Conservation (phyloP, 495 filamentous ascomycete genomes). For the Pyrenula aspistea region DNA sequence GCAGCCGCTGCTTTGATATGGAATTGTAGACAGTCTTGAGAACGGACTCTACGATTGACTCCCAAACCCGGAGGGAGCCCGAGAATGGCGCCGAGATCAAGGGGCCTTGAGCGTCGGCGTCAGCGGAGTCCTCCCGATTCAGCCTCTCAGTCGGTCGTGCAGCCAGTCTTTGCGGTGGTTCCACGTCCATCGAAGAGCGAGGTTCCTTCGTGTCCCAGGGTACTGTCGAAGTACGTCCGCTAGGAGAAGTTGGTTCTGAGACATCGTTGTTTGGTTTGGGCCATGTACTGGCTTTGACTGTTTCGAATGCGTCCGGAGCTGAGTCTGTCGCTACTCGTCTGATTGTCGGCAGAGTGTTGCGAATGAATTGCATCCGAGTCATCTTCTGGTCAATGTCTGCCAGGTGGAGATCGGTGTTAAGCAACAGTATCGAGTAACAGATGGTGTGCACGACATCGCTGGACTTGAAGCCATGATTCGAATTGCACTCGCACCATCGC, state of each 20-base stretch:
- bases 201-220: slow-evolving; percentile 14
- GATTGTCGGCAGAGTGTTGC: slow-evolving; percentile 91
- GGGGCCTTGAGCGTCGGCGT: slow-evolving; percentile 28
- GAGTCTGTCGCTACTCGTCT: slow-evolving; percentile 61
- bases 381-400: slow-evolving; percentile 94
- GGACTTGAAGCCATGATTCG: slow-evolving; percentile 86
- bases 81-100: slow-evolving; percentile 70
- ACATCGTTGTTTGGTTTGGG: slow-evolving; percentile 6
- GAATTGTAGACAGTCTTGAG: slow-evolving; percentile 87
- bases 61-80: slow-evolving; percentile 72
- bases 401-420: slow-evolving; percentile 93
- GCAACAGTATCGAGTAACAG: slow-evolving; percentile 84
- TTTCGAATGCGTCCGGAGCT: slow-evolving; percentile 54
- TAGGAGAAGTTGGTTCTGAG: not conserved
- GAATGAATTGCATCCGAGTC: slow-evolving; percentile 86
- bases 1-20: slow-evolving; percentile 73
- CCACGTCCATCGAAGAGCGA: slow-evolving; percentile 9
- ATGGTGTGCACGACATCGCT: slow-evolving; percentile 95
- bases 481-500: slow-evolving; percentile 91
- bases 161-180: slow-evolving; percentile 4
- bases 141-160: slow-evolving; percentile 11
- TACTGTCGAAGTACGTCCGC: slow-evolving; percentile 8
- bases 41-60: slow-evolving; percentile 75
- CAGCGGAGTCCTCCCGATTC: slow-evolving; percentile 14
- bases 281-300: slow-evolving; percentile 30